These are phyloP conservation scores for Physaria fendleri DNA, from an alignment of 345 rosid genomes.

Conservation along the genomic window DNA sequence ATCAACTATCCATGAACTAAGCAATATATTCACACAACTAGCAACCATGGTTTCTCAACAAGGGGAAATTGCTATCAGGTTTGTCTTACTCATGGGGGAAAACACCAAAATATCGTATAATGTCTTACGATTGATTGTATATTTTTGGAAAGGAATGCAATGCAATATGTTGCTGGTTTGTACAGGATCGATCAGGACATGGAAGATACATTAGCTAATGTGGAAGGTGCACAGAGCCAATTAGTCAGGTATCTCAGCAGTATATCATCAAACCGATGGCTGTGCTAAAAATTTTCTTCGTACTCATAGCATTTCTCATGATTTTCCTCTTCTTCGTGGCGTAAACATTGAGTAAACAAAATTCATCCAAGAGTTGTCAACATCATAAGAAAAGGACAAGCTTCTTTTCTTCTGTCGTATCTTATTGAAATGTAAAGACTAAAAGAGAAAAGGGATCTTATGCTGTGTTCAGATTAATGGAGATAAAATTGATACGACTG, in stretches of 20 bases:
- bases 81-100: not conserved
- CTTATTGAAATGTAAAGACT: constrained; percentile 26
- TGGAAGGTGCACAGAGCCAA: constrained; percentile 75
- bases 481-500: too few relatives aligned
- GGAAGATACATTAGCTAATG: constrained; percentile 63
- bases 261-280: constrained; percentile 77
- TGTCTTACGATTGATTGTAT: not conserved
- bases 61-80: constrained; percentile 91
- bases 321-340: constrained; percentile 80
- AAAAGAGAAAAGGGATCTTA: constrained; percentile 6
- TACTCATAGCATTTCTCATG: constrained; percentile 67
- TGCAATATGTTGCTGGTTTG: not conserved
- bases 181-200: constrained; percentile 75
- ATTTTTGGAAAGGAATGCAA: not conserved
- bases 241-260: constrained; percentile 63
- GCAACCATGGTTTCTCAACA: constrained; percentile 89
- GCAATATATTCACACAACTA: constrained; percentile 69
- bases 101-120: not conserved
- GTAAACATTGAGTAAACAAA: constrained; percentile 21
- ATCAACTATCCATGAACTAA: constrained; percentile 76
- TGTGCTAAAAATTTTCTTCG: constrained; percentile 77
- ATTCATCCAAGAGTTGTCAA: constrained; percentile 4
- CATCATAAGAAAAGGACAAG: constrained; percentile 8
- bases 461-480: constrained; percentile 21
- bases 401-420: not conserved